Evolutionary conservation across 2,329 filamentous ascomycete genomes (phyloP).

Genomic region (Colletotrichum sojae): DNA sequence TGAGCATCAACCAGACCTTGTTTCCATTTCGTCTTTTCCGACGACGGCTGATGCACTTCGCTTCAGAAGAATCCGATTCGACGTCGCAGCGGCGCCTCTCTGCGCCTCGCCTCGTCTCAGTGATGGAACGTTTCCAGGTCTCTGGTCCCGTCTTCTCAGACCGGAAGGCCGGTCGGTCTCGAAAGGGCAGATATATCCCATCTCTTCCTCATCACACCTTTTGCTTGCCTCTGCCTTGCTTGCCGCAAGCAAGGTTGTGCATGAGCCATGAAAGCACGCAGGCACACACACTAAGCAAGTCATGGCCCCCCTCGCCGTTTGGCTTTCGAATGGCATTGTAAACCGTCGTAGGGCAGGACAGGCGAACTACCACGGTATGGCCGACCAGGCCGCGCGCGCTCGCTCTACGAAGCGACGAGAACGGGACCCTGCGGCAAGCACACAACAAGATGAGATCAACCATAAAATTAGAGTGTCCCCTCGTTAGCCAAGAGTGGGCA

Average conservation of each 20-base stretch:
- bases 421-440: slow-evolving; percentile 12
- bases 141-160: background rate
- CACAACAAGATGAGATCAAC: slow-evolving; percentile 28
- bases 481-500: slow-evolving; percentile 7
- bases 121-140: background rate
- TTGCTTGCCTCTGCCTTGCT: background rate
- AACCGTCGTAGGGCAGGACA: slow-evolving; percentile 10
- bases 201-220: background rate
- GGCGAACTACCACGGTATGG: background rate
- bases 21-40: slow-evolving; percentile 18
- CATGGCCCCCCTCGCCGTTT: too few species aligned
- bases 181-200: background rate
- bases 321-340: background rate
- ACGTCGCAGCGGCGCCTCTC: background rate
- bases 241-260: too few species aligned
- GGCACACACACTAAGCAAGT: too few species aligned
- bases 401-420: background rate
- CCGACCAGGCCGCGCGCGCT: background rate
- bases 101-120: background rate
- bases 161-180: background rate
- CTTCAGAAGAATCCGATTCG: slow-evolving; percentile 1
- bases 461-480: slow-evolving; percentile 5
- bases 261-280: too few species aligned
- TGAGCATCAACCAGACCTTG: background rate
- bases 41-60: slow-evolving; percentile 26